Evolutionary conservation across 2,329 filamentous ascomycete genomes (phyloP), one percentile per base, ranked within the genome.

Genomic region (Monosporascus cannonballus): DNA sequence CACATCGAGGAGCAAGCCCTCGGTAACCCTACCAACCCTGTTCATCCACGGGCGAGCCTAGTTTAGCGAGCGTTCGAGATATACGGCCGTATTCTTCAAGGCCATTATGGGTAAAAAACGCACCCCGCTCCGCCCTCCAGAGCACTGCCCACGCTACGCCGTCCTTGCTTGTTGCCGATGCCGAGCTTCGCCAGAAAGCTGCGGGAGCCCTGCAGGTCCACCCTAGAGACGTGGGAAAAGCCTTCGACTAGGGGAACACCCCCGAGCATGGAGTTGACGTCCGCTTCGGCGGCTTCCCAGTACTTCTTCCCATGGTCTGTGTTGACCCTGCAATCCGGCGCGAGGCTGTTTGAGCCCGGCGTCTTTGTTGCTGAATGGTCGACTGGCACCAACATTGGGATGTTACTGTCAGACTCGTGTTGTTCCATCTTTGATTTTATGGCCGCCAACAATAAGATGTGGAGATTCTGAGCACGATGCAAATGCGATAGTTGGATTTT

Each of bases 11-110:
- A 96, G 75, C 4, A 96, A 77, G 0, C 87, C 88, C 53, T 86
- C 78, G 0, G 90, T 96, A 54, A 96, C 81, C 42, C 93, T 78
- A 0, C 92, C 93, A 53, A 96, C 95, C 0, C 92, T 84, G 30
- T 22, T 27, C 46, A 7, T 17, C 7, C 50, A 34, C 7, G 22
- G 24, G 34, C 14, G 24, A 46, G 46, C 14, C 24, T 30, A 39
- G 20, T 34, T 18, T 24, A 42, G 30, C 30, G 20, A 18, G 22
- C 20, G n/a, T 25, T 38, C 47, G 39, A 20, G 5, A 42, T 15
- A 49, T 11, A 20, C 48, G 9, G 39, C 41, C 20, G 22, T 9
- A 7, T 37, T 20, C 45, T 25, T 39, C 15, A 34, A 8, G 3
- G 37, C 14, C 27, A 24, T 27, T 3, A 39, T 15, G 36, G 22